These are phyloP conservation scores for Aspergillus pseudonomiae DNA, from an alignment of 2,329 filamentous ascomycete species.

Conservation along the genomic window DNA sequence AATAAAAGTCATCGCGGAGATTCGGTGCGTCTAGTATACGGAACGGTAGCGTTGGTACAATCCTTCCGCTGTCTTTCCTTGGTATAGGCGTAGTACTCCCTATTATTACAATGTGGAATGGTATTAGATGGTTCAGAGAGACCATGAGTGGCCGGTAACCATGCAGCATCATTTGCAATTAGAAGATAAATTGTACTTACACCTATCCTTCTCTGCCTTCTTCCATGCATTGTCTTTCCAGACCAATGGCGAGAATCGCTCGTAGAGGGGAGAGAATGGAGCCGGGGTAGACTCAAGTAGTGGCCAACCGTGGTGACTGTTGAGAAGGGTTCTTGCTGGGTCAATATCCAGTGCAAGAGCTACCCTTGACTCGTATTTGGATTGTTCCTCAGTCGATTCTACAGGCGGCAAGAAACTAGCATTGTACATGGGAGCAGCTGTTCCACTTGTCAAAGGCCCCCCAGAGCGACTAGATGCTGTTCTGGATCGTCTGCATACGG, in stretches of 20 bases:
- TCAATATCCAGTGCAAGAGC: constrained; percentile 82
- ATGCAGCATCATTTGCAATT: background rate
- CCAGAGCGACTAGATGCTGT: constrained; percentile 65
- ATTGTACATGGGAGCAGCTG: constrained; percentile 67
- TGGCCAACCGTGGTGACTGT: constrained; percentile 45
- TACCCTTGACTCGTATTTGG: constrained; percentile 72
- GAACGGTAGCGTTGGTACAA: constrained; percentile 74
- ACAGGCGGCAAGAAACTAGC: constrained; percentile 58
- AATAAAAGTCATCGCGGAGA: constrained; percentile 95
- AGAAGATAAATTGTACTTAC: constrained; percentile 33
- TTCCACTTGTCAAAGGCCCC: constrained; percentile 67
- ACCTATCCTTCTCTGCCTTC: constrained; percentile 30
- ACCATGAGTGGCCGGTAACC: background rate
- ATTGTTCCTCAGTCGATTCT: constrained; percentile 62
- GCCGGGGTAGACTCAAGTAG: constrained; percentile 27
- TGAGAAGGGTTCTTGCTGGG: constrained; percentile 66
- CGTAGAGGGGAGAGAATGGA: constrained; percentile 31
- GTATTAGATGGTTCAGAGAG: background rate
- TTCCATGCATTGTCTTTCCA: constrained; percentile 47
- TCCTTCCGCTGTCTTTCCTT: constrained; percentile 35
- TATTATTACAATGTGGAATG: constrained; percentile 16
- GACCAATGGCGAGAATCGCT: constrained; percentile 35
- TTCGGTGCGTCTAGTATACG: constrained; percentile 86
- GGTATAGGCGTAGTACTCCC: constrained; percentile 24
- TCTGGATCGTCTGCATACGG: constrained; percentile 46